Evolutionary conservation across 495 filamentous ascomycete genomes (phyloP), one percentile per base, ranked within the genome.

Genomic region (Aspergillus funiculosus): DNA sequence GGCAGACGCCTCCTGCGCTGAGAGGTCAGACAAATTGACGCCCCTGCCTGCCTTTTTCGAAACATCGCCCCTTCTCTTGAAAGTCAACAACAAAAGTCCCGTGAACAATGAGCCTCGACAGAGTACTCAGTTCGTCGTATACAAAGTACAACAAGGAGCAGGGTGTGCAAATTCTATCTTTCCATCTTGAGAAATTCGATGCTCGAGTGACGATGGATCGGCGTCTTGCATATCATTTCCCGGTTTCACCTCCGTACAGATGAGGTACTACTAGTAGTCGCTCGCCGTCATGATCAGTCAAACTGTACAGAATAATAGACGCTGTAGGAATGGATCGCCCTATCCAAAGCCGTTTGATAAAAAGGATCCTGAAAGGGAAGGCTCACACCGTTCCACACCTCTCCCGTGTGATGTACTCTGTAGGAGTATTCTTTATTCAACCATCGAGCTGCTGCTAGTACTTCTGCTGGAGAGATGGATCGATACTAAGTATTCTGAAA

Each of bases 291-390:
- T 45, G 48, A 52, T 57, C 58, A 52, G 42, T 58, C 58, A 62
- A 58, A 58, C 28, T 28, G 53, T 2, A 10, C 19, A 13, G n/a
- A 34, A 46, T 46, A 28, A 45, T 56, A 39, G 50, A 56, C 43
- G 34, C 52, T 54, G 50, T 48, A 50, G 52, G 51, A 63, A 65
- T 60, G 58, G 61, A 61, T 68, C 63, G 53, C 54, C 58, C 47
- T 48, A 30, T 46, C 49, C 50, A 48, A 53, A 60, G 55, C 59
- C 46, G 52, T 51, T 51, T 54, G 24, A 24, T 46, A 5, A 8
- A 15, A 4, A 34, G 30, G 26, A n/a, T 50, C 19, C 39, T 34
- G 46, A 17, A 48, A 8, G 22, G 21, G 26, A 47, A 26, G 28
- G 24, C 40, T 49, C 28, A 15, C 28, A 37, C 28, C 37, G 43